Evolutionary conservation across 73 alveolate genomes (phyloP), one percentile per base, ranked within the genome.

Genomic region (Paramecium sexaurelia): DNA sequence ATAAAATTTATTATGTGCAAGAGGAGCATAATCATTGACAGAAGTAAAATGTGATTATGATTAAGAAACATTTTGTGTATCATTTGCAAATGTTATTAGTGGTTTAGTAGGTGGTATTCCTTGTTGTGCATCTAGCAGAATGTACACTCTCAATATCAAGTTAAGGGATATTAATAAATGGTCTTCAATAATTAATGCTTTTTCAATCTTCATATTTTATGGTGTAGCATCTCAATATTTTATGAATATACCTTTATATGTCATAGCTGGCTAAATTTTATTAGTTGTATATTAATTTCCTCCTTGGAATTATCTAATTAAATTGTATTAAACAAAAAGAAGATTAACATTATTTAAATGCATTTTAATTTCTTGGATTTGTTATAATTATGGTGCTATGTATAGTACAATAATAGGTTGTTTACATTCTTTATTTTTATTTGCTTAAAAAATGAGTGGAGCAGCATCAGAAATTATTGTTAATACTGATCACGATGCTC

Each of bases 161-260:
- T 24, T 78, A 61, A 78, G 73, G 41, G 73, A 39, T 11, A 78
- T 24, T 0, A 78, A 78, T 45, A 78, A 43, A 45, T 78, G 90
- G 90, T 37, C 90, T 9, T 78, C 90, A 41, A 78, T 78, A 19
- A 78, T 78, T n/a, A 78, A 78, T 78, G 90, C 90, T 40, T 22
- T n/a, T 17, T 78, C 90, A 41, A 78, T 78, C 11, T 37, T 78
- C 27, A 22, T 78, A 78, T 41, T 78, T 24, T 78, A 78, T 78
- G 90, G 90, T 19, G 10, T 78, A 2, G 43, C 55, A 1, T 22
- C 61, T 41, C 7, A 37, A 78, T 45, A 17, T 45, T 78, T 78
- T 78, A 29, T 78, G 55, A 26, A 78, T 13, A 78, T 78, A 17
- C 90, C 90, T 9, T 33, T 78, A 1, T 78, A 78, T 78, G 90